Conservation (phyloP, 768 basidiomycete genomes). For the Kwoniella newhampshirensis region DNA sequence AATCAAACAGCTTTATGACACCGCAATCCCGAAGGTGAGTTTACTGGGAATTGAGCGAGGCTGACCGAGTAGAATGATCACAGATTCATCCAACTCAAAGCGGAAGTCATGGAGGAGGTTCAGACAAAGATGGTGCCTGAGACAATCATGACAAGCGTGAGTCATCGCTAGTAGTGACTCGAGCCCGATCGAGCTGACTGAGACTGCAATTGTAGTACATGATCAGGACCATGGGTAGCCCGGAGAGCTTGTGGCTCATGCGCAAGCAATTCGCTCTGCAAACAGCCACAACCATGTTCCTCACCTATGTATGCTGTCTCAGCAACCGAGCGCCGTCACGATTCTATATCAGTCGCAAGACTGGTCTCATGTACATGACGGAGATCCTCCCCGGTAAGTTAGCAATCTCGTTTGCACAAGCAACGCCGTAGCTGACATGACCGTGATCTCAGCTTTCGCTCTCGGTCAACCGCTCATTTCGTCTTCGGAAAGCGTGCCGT, state of each 20-base stretch:
- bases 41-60: neutral
- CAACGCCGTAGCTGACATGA: constrained; percentile 35
- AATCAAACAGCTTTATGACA: constrained; percentile 57
- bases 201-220: constrained; percentile 70
- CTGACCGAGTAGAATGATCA: constrained; percentile 30
- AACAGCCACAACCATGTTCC: constrained; percentile 81
- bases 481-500: constrained; percentile 85
- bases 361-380: constrained; percentile 87
- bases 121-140: constrained; percentile 84
- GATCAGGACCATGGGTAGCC: constrained; percentile 75
- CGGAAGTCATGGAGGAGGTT: constrained; percentile 86
- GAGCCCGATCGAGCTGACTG: constrained; percentile 1
- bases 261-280: constrained; percentile 94
- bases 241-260: constrained; percentile 91
- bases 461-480: constrained; percentile 63
- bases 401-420: neutral
- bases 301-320: constrained; percentile 83
- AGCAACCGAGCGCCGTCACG: constrained; percentile 78
- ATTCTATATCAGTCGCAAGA: constrained; percentile 84
- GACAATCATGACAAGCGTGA: constrained; percentile 75
- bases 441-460: constrained; percentile 51
- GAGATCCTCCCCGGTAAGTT: constrained; percentile 78
- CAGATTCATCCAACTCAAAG: constrained; percentile 50
- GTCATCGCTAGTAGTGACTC: constrained; percentile 30
- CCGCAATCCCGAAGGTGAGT: constrained; percentile 35